phyloP scores from a whole-genome alignment of 192 early-diverging fungal genomes.

The Neocallimastix lanati region DNA sequence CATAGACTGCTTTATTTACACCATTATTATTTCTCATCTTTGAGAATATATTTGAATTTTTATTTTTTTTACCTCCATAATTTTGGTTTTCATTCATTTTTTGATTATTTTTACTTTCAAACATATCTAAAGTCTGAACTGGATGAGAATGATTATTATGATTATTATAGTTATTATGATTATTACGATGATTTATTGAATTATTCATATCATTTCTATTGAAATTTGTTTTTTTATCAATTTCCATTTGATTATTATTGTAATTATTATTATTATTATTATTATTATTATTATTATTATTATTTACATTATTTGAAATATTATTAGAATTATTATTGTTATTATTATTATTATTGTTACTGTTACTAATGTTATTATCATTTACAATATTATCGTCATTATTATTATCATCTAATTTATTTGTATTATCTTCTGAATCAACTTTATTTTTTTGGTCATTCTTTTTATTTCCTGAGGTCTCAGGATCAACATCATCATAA shows the following conservation, averaged over 20 bases:
- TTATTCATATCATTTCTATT: background rate
- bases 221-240: background rate
- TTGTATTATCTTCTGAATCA: background rate
- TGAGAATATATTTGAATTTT: background rate
- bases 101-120: background rate
- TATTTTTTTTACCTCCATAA: background rate
- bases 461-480: background rate
- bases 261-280: background rate
- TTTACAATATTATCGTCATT: background rate
- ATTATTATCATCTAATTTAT: background rate
- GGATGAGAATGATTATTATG: background rate
- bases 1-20: background rate
- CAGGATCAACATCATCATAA: background rate
- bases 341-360: background rate
- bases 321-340: background rate
- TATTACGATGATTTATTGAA: background rate
- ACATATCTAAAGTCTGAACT: background rate
- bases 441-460: background rate
- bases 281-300: background rate
- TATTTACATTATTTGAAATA: background rate
- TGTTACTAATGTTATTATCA: background rate
- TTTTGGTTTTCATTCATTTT: background rate
- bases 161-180: background rate
- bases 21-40: background rate
- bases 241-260: background rate